Conservation (phyloP, 148 eudicot species). For the Fagopyrum homotropicum region DNA sequence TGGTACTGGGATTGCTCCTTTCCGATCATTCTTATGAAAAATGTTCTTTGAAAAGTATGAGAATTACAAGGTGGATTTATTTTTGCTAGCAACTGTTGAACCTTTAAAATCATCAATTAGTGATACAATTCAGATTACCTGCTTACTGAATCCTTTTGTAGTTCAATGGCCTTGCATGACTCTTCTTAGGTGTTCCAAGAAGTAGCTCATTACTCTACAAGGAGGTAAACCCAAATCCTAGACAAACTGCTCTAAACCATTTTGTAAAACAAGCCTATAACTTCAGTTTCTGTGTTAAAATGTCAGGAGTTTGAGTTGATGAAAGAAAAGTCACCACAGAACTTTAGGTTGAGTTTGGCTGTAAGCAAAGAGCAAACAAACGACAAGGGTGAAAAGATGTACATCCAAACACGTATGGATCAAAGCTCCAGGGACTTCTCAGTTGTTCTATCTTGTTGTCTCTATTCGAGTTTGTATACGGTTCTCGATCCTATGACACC, state of each 20-base stretch:
- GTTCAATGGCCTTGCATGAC: slow-evolving; percentile 95
- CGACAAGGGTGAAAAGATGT: slow-evolving; percentile 90
- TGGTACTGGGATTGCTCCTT: too few species aligned
- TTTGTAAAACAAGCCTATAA: neutral
- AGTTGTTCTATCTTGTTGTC: too few species aligned
- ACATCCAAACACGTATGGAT: slow-evolving; percentile 98
- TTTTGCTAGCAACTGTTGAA: neutral
- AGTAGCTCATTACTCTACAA: too few species aligned
- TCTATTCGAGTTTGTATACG: too few species aligned
- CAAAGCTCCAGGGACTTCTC: slow-evolving; percentile 12
- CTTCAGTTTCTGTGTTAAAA: neutral
- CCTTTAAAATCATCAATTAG: too few species aligned
- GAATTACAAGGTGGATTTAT: slow-evolving; percentile 61
- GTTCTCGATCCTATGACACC: too few species aligned
- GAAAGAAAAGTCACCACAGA: slow-evolving; percentile 80
- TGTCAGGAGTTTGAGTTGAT: slow-evolving; percentile 84
- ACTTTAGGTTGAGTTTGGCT: slow-evolving; percentile 80
- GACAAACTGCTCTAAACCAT: too few species aligned
- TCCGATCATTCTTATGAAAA: too few species aligned
- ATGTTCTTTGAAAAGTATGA: slow-evolving; percentile 50
- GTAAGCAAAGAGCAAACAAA: slow-evolving; percentile 97
- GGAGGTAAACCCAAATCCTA: too few species aligned
- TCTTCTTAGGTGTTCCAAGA: too few species aligned
- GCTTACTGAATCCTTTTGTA: slow-evolving; percentile 18
- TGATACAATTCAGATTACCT: too few species aligned